Evolutionary conservation across 176 grass and related monocot species (phyloP).

Genomic region (Aegilops umbellulata): DNA sequence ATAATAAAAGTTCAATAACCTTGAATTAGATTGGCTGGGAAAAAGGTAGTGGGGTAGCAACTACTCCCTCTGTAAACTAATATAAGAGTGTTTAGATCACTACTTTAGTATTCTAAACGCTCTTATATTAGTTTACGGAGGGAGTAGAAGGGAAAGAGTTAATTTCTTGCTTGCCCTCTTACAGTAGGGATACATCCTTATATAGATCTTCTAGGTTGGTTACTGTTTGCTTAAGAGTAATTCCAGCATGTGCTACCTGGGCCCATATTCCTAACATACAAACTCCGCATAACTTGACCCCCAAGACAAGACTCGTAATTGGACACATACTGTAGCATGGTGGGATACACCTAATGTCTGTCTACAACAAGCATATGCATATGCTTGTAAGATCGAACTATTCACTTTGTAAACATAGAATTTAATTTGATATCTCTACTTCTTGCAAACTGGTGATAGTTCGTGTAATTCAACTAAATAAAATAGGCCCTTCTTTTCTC

Average conservation of each 20-base stretch:
- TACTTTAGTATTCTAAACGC: no score
- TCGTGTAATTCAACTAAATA: conserved; percentile 25
- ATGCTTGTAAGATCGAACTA: background rate
- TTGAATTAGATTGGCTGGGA: background rate
- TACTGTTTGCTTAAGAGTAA: background rate
- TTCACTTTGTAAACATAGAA: background rate
- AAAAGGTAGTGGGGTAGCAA: background rate
- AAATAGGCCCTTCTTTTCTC: background rate
- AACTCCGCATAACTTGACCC: background rate
- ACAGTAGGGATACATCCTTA: background rate
- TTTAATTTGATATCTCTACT: background rate
- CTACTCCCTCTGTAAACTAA: no score
- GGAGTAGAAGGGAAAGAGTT: background rate
- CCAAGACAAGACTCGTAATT: background rate
- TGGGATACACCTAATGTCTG: background rate
- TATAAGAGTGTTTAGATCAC: no score
- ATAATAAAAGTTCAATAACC: background rate
- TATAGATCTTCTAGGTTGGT: background rate
- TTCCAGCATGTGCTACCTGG: background rate
- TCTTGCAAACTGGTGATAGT: conserved; percentile 1
- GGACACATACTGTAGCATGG: background rate
- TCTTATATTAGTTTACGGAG: no score
- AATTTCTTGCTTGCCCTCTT: background rate
- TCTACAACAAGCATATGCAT: background rate
- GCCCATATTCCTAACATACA: background rate